Conservation (phyloP, 108 stramenopile species). For the Aureococcus anophagefferens region DNA sequence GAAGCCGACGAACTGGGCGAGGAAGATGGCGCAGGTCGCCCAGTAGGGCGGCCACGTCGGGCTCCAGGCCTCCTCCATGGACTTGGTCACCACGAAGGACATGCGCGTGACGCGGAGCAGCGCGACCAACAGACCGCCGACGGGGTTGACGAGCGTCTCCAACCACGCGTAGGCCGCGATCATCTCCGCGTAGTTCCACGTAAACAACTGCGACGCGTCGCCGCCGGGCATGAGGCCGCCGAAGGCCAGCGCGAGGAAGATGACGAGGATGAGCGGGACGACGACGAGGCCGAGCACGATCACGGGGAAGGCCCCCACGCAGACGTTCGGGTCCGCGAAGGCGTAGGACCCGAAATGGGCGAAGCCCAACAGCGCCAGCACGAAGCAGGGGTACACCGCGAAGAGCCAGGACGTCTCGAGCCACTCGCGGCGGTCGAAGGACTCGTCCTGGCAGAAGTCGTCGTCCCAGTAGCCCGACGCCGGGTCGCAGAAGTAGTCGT, state of each 20-base stretch:
- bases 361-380: background rate
- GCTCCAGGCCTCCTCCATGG: no score
- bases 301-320: background rate
- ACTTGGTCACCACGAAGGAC: background rate
- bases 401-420: background rate
- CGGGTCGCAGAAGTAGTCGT: no score
- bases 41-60: background rate
- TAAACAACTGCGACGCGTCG: background rate
- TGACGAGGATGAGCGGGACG: background rate
- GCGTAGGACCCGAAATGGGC: background rate
- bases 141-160: background rate
- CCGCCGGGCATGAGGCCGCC: background rate
- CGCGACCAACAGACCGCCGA: background rate
- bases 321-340: background rate
- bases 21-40: background rate
- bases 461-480: background rate
- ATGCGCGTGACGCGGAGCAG: background rate
- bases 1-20: background rate
- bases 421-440: background rate
- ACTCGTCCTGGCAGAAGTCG: background rate
- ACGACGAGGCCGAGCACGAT: background rate
- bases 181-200: background rate
- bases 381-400: background rate
- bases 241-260: background rate
- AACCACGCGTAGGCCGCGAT: background rate